phyloP scores from a whole-genome alignment of 352 stramenopile genomes.

The Globisporangium polare region DNA sequence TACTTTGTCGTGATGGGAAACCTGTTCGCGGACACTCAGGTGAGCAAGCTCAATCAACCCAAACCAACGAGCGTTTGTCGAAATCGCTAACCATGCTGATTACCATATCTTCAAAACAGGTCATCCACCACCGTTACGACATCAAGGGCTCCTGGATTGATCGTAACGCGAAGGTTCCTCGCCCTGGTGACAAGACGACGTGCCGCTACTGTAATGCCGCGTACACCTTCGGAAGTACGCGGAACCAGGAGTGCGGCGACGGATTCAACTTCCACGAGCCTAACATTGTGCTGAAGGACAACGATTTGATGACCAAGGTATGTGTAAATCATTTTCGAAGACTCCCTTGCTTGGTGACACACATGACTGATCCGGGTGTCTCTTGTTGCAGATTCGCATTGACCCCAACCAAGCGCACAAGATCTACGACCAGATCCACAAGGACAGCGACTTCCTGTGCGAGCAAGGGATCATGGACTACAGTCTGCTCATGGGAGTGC shows the following conservation, averaged over 20 bases:
- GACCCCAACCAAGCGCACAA: conserved; percentile 67
- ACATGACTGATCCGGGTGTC: background rate
- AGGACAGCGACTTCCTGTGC: conserved; percentile 87
- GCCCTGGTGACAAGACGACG: conserved; percentile 69
- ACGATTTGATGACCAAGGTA: conserved; percentile 87
- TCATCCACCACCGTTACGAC: conserved; percentile 89
- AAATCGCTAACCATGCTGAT: background rate
- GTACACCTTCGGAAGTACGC: conserved; percentile 84
- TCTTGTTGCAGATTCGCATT: conserved; percentile 58
- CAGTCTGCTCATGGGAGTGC: conserved; percentile 88
- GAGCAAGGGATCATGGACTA: conserved; percentile 92
- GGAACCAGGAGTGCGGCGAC: conserved; percentile 81
- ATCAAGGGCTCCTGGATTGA: conserved; percentile 91
- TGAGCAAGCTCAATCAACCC: conserved; percentile 8
- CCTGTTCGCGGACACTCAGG: conserved; percentile 82
- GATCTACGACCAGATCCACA: conserved; percentile 87
- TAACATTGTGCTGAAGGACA: conserved; percentile 88
- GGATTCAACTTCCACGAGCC: conserved; percentile 86
- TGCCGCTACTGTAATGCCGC: conserved; percentile 86
- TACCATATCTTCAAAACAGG: background rate
- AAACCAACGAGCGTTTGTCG: background rate
- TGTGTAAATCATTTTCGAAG: background rate
- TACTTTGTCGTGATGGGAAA: conserved; percentile 94
- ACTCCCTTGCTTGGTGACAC: background rate
- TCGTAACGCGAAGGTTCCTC: conserved; percentile 81